Conservation (phyloP, 148 eudicot genomes). For the Arctostaphylos glauca region DNA sequence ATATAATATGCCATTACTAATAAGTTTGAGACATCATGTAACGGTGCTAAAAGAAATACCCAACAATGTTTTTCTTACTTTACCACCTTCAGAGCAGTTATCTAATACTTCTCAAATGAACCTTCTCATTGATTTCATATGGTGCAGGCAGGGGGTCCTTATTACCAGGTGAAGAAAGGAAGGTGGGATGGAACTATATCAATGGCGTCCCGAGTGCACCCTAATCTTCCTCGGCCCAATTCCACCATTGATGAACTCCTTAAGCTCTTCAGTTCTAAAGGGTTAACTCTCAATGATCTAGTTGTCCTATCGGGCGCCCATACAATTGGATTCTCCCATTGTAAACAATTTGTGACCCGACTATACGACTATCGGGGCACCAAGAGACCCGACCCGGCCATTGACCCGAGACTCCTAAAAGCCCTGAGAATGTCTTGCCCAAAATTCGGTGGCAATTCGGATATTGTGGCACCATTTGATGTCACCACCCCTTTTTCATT, state of each 20-base stretch:
- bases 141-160: slow-evolving; percentile 77
- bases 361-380: slow-evolving; percentile 55
- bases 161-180: slow-evolving; percentile 82
- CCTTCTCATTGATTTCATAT: neutral
- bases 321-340: slow-evolving; percentile 79
- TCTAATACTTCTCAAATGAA: neutral
- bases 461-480: slow-evolving; percentile 83
- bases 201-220: slow-evolving; percentile 48
- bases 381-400: slow-evolving; percentile 37
- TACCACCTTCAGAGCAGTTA: too few species aligned
- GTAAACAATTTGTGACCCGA: slow-evolving; percentile 52
- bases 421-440: slow-evolving; percentile 79
- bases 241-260: slow-evolving; percentile 60
- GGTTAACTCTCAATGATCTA: slow-evolving; percentile 54
- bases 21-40: too few species aligned
- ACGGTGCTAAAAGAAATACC: too few species aligned
- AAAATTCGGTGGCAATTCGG: slow-evolving; percentile 58
- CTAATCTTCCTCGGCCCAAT: slow-evolving; percentile 61
- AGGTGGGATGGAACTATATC: slow-evolving; percentile 86
- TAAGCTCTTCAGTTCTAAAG: slow-evolving; percentile 68
- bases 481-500: slow-evolving; percentile 76
- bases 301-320: slow-evolving; percentile 92
- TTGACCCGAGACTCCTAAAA: slow-evolving; percentile 65
- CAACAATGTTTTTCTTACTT: too few species aligned
- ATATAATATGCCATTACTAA: too few species aligned